A percentile compares a stretch with the other conserved stretches of the same genome.
phyloP scores from a whole-genome alignment of 257 asterid species.

The Perilla frutescens region DNA sequence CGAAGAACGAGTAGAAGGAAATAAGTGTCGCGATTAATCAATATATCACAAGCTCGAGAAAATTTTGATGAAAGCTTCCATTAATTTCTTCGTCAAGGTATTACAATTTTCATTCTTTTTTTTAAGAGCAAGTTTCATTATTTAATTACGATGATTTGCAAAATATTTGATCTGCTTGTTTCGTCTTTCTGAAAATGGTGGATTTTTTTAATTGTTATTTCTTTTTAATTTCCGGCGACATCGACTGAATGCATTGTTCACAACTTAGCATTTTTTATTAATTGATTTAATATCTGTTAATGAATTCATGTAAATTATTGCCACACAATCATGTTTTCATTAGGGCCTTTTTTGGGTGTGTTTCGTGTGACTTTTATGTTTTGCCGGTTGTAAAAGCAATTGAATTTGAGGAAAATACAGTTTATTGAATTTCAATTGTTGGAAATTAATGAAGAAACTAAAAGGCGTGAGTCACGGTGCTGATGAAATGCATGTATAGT shows the following conservation, averaged over 20 bases:
- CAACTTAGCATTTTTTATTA: neutral
- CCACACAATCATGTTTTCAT: neutral
- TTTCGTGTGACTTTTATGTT: neutral
- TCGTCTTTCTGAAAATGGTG: neutral
- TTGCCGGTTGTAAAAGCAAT: neutral
- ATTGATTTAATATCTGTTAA: neutral
- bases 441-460: neutral
- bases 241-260: neutral
- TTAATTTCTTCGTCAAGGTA: slow-evolving; percentile 27
- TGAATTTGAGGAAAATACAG: slow-evolving; percentile 1
- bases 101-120: neutral
- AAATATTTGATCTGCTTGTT: neutral
- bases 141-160: neutral
- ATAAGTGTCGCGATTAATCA: neutral
- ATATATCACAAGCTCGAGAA: slow-evolving; percentile 16
- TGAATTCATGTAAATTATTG: neutral
- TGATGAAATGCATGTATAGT: slow-evolving; percentile 19
- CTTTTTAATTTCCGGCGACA: neutral
- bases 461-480: neutral
- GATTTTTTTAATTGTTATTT: neutral
- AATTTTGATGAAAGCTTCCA: neutral
- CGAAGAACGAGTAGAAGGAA: slow-evolving; percentile 25
- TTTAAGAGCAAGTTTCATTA: neutral
- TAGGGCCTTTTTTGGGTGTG: neutral
- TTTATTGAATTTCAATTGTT: neutral